Base-by-base conservation (phyloP, 2,329 filamentous ascomycete species). In the Balansia obtecta region DNA sequence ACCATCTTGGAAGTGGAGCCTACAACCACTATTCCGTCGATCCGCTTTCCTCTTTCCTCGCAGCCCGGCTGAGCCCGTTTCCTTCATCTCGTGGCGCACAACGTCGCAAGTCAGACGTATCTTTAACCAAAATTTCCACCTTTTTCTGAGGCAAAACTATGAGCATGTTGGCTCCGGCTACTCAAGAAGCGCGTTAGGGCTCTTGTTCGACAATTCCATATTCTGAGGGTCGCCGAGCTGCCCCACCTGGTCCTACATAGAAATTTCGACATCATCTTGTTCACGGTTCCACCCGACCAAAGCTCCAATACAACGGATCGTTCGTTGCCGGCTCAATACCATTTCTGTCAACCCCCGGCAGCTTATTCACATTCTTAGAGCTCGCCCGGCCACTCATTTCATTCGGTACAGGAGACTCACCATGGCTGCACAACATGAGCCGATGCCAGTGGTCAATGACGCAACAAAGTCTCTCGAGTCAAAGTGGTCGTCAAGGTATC, bases 401-500 rank as follows among this genome's bases (percentile, higher is more conserved):
- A 5, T 16, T 20, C 27, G 15, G 16, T 22, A 33, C 30, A 33
- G 20, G 12, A 27, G 16, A 18, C 10, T 33, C 48, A 57, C 13
- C 55, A 71, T 70, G 67, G 59, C 67, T 45, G 63, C 60, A 33
- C 62, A 60, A 54, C 52, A 52, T 48, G 52, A 52, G n/a, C 41
- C 54, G 13, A 18, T 46, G 45, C 43, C 50, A 32, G 39, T 16
- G 20, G 34, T 42, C 52, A 45, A 52, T 33, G 58, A 52, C 53
- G 22, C 57, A 13, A 51, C 52, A 53, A 55, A 68, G 55, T 67
- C 73, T 11, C 74, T 73, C 55, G 69, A 73, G 55, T 80, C 76
- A 45, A 75, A 76, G 61, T 81, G 75, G 78, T 77, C 77, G 27
- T 72, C 72, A 39, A 69, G 80, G 59, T 83, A 82, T 66, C 75